Conservation (phyloP, 208 protist genomes). For the Acanthamoeba culbertsoni region DNA sequence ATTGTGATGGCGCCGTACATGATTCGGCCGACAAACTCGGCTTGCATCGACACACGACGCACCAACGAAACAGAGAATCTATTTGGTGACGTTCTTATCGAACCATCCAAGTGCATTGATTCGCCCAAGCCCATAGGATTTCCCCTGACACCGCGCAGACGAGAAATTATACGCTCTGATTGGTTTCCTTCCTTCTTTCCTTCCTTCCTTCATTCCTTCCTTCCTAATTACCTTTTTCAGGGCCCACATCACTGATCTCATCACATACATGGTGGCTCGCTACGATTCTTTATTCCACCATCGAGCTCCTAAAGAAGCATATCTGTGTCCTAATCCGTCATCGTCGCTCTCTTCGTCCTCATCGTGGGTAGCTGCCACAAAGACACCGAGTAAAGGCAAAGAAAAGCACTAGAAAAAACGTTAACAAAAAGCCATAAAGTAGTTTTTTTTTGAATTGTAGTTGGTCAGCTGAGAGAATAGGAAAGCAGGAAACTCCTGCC, state of each 20-base stretch:
- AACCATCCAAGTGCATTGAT: conserved; percentile 36
- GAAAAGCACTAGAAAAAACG: too few species aligned
- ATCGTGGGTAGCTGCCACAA: too few species aligned
- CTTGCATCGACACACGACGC: not conserved
- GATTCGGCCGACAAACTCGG: not conserved
- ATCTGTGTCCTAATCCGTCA: too few species aligned
- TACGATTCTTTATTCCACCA: not conserved
- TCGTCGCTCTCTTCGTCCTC: too few species aligned
- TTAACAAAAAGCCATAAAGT: too few species aligned
- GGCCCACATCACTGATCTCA: conserved; percentile 3
- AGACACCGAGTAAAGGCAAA: too few species aligned
- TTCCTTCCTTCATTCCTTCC: not conserved
- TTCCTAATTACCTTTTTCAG: not conserved
- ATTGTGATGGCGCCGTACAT: conserved; percentile 36
- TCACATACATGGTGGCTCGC: not conserved
- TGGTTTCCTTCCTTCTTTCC: not conserved
- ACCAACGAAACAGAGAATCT: not conserved
- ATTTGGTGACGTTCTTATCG: not conserved
- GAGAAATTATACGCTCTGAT: not conserved
- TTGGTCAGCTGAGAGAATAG: too few species aligned
- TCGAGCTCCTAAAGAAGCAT: too few species aligned
- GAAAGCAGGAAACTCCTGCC: too few species aligned
- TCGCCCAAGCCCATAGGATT: conserved; percentile 37
- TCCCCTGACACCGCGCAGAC: not conserved
- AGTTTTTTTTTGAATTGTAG: too few species aligned